Evolutionary conservation across 1,139 yeast genomes (phyloP), one percentile per base, ranked within the genome.

Genomic region (Diutina siamensis): DNA sequence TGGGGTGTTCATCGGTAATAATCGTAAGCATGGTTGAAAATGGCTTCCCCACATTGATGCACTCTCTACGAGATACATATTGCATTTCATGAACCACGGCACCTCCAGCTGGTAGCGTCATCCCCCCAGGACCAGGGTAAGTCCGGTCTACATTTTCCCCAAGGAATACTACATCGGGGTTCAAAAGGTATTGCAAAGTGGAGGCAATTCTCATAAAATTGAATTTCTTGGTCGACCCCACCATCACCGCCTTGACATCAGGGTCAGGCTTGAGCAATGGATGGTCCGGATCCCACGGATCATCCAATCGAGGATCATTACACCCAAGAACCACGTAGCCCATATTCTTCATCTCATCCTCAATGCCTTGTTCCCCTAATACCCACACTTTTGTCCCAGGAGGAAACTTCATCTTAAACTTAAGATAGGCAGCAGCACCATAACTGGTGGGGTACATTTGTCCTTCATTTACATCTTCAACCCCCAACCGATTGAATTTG

Each of bases 251-350:
- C 48, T 60, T 57, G 2, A 67, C 72, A 2, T 64, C 70, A 1
- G 64, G 63, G 45, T 68, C 72, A 2, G 67, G 68, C 12, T 47
- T 57, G 48, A 80, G 61, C 44, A 75, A 65, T 4, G 73, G 72
- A 32, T 78, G 68, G 27, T 72, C 69, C 3, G 64, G 60, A 42
- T 69, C 67, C 53, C 48, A 64, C 58, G 9, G 57, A 0, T 45
- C 47, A 45, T 66, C 56, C 17, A 67, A 54, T 3, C 70, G 58
- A 5, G 64, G 51, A 46, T 70, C 94, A 4, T 80, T 71, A 4
- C 96, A 95, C 22, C 96, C 96, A 10, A 84, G 54, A 1, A 83
- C 74, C 19, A 72, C 62, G 55, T 81, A 83, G 0, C 96, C 96
- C 50, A 74, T 72, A 45, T 74, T 77, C 27, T 59, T 60, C 46